A percentile compares a stretch with the other conserved stretches of the same genome.
Conservation (phyloP, 495 filamentous ascomycete species). For the Penicillium waksmanii region DNA sequence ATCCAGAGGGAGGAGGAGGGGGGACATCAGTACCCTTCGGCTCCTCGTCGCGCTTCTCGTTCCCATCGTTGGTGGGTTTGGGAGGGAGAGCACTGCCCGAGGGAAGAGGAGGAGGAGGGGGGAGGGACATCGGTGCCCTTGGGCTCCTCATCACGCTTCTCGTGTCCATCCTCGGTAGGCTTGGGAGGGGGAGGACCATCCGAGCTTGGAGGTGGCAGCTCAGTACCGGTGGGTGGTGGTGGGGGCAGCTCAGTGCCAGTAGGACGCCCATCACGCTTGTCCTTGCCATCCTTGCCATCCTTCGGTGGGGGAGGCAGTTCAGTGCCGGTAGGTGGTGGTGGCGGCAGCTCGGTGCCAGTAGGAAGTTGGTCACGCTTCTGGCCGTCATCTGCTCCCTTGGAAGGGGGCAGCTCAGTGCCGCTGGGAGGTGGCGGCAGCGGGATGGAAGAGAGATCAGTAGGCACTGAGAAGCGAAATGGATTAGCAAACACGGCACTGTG, state of each 20-base stretch:
- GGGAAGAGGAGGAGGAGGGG: not conserved
- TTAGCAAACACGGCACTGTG: not conserved
- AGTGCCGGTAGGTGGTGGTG: constrained; percentile 3
- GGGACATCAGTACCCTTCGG: not conserved
- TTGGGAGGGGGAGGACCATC: constrained; percentile 1
- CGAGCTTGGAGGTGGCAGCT: no score
- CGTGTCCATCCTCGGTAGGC: not conserved
- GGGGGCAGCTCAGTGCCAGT: no score
- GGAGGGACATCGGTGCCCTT: not conserved
- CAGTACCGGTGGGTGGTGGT: no score
- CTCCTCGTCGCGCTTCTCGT: constrained; percentile 1
- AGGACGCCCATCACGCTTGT: no score
- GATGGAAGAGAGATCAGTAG: constrained; percentile 10
- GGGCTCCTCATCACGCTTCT: constrained; percentile 9
- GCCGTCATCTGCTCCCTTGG: constrained; percentile 12
- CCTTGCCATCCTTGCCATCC: no score
- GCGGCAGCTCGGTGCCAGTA: constrained; percentile 3
- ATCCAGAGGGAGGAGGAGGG: not conserved
- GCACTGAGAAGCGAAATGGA: constrained; percentile 1
- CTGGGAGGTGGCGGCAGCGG: constrained; percentile 4
- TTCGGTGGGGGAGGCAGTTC: no score
- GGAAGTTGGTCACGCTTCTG: constrained; percentile 15
- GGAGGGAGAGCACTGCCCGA: constrained; percentile 1
- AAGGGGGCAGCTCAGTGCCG: constrained; percentile 6
- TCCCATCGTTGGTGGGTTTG: not conserved